These are phyloP conservation scores for Ganoderma lucidum DNA, from an alignment of 1,284 basidiomycete species.

Conservation along the genomic window DNA sequence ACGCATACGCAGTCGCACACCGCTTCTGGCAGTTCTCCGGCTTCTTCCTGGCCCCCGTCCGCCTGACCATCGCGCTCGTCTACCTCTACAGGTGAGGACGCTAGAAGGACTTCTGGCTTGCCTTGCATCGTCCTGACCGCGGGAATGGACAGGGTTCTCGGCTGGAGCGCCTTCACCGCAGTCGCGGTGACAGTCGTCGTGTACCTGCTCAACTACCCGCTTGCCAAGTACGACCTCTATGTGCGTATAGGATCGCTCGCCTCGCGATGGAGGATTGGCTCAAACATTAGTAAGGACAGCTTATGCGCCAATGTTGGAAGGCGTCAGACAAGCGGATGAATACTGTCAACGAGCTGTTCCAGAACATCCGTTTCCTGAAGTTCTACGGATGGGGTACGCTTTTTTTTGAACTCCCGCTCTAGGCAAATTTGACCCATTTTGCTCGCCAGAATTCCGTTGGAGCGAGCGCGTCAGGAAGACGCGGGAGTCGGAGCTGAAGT, in stretches of 20 bases:
- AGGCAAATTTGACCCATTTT: background rate
- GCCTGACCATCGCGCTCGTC: slow-evolving; percentile 74
- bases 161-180: slow-evolving; percentile 86
- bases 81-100: slow-evolving; percentile 76
- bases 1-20: slow-evolving; percentile 74
- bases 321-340: slow-evolving; percentile 81
- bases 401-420: background rate
- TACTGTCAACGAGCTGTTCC: slow-evolving; percentile 81
- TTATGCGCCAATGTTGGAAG: slow-evolving; percentile 70
- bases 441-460: slow-evolving; percentile 50
- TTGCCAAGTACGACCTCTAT: slow-evolving; percentile 71
- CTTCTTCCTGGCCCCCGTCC: slow-evolving; percentile 76
- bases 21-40: slow-evolving; percentile 77
- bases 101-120: background rate
- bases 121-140: slow-evolving; percentile 15
- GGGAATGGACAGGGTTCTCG: slow-evolving; percentile 64
- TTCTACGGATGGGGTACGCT: slow-evolving; percentile 73
- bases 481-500: slow-evolving; percentile 64
- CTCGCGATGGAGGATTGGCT: background rate
- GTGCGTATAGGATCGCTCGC: slow-evolving; percentile 46
- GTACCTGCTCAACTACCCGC: slow-evolving; percentile 70
- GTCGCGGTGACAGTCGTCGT: slow-evolving; percentile 74
- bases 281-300: slow-evolving; percentile 42
- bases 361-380: slow-evolving; percentile 76
- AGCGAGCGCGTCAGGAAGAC: slow-evolving; percentile 55